A percentile compares a stretch with the other conserved stretches of the same genome.
Conservation (phyloP, 2,329 filamentous ascomycete genomes). For the Paecilomyces dactylethromorphus region DNA sequence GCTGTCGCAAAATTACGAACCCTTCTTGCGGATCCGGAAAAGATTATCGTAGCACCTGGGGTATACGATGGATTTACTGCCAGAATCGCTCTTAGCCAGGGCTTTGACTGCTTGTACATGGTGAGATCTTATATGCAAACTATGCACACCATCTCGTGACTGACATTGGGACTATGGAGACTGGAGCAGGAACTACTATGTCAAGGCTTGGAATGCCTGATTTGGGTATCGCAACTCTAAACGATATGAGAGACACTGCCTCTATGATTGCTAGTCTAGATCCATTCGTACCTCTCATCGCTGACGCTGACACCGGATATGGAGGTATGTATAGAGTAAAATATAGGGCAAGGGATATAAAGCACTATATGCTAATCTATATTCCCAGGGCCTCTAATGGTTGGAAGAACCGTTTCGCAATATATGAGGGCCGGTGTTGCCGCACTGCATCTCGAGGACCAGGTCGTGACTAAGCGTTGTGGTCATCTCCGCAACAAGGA, state of each 20-base stretch:
- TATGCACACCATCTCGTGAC: neutral
- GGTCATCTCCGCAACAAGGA: slow-evolving; percentile 32
- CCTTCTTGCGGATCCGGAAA: slow-evolving; percentile 31
- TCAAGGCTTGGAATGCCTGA: slow-evolving; percentile 58
- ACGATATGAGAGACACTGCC: slow-evolving; percentile 59
- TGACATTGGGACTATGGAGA: slow-evolving; percentile 32
- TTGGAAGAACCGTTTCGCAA: slow-evolving; percentile 37
- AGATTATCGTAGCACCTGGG: slow-evolving; percentile 54
- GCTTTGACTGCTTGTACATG: slow-evolving; percentile 63
- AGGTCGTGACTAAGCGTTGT: slow-evolving; percentile 37
- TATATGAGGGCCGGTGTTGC: slow-evolving; percentile 46
- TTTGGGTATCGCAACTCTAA: slow-evolving; percentile 54
- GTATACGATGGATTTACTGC: slow-evolving; percentile 65
- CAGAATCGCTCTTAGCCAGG: slow-evolving; percentile 55
- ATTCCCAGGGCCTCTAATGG: slow-evolving; percentile 22
- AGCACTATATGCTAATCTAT: too few relatives aligned
- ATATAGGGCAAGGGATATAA: too few relatives aligned
- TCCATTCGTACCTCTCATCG: slow-evolving; percentile 52
- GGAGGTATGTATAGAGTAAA: slow-evolving; percentile 26
- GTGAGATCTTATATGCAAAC: slow-evolving; percentile 29
- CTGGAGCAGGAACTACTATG: slow-evolving; percentile 56
- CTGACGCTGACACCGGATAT: slow-evolving; percentile 50
- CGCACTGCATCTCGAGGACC: slow-evolving; percentile 48
- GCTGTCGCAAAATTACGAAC: slow-evolving; percentile 26
- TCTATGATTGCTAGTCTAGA: slow-evolving; percentile 58